Conservation (phyloP, 2,329 filamentous ascomycete genomes). For the Monosporascus sp. region DNA sequence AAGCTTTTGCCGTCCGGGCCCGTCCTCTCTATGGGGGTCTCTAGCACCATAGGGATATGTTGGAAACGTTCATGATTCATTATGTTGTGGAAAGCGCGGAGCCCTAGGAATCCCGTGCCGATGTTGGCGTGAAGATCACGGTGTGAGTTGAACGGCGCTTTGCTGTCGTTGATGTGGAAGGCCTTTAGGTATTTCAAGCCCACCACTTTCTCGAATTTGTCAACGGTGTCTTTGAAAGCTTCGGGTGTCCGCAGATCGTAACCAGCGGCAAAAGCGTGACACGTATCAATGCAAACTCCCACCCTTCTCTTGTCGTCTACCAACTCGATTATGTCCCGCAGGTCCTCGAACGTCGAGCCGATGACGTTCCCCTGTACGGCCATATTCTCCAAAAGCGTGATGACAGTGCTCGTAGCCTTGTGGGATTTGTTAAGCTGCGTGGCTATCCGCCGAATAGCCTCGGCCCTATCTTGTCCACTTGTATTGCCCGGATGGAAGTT, state of each 20-base stretch:
- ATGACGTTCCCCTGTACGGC: conserved; percentile 84
- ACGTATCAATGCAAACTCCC: conserved; percentile 94
- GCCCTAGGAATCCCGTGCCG: conserved; percentile 85
- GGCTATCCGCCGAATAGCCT: conserved; percentile 74
- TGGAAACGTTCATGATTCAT: conserved; percentile 77
- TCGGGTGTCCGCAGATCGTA: conserved; percentile 78
- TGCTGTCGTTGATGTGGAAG: conserved; percentile 91
- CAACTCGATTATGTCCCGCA: conserved; percentile 74
- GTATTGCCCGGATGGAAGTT: conserved; percentile 95
- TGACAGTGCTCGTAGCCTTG: conserved; percentile 65
- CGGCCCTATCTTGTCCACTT: conserved; percentile 58
- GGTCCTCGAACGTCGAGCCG: conserved; percentile 78
- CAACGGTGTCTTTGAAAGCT: conserved; percentile 67
- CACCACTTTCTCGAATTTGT: conserved; percentile 70
- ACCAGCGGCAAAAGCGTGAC: conserved; percentile 90
- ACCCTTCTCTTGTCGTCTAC: conserved; percentile 79
- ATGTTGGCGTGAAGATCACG: conserved; percentile 95
- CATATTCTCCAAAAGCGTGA: conserved; percentile 93
- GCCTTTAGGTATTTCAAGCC: conserved; percentile 77
- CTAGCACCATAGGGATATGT: conserved; percentile 82
- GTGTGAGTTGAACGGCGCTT: conserved; percentile 75
- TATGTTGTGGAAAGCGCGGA: conserved; percentile 84
- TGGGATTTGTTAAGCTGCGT: conserved; percentile 78
- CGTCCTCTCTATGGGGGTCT: conserved; percentile 83
- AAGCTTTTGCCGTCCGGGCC: conserved; percentile 59